Conservation (phyloP, 768 basidiomycete genomes). For the Hortiboletus campestris region DNA sequence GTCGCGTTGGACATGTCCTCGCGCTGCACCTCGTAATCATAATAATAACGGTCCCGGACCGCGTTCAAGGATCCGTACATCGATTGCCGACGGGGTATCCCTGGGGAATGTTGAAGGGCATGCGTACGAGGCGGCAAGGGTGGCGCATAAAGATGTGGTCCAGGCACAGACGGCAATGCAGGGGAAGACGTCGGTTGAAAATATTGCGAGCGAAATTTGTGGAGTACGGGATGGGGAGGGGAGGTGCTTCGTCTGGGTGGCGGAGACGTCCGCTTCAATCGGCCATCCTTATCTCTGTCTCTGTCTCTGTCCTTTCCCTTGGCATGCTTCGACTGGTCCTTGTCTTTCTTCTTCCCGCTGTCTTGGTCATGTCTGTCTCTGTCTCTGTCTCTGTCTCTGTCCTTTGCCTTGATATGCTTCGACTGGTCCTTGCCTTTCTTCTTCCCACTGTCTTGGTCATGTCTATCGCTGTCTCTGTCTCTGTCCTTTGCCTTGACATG, state of each 20-base stretch:
- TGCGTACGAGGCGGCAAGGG: constrained; percentile 6
- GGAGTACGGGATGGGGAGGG: constrained; percentile 13
- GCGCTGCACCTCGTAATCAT: background rate
- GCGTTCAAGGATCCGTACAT: constrained; percentile 11
- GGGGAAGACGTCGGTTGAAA: constrained; percentile 29
- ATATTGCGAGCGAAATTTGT: constrained; percentile 21
- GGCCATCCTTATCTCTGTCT: constrained; percentile 5
- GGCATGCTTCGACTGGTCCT: background rate
- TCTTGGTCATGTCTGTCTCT: no score
- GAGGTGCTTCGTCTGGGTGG: constrained; percentile 2
- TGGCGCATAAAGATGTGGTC: background rate
- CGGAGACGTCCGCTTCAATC: background rate
- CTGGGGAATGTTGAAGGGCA: background rate
- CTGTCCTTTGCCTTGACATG: constrained; percentile 2
- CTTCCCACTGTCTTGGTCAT: constrained; percentile 7
- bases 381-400: constrained; percentile 44
- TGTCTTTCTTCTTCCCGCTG: no score
- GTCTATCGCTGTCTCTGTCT: constrained; percentile 11
- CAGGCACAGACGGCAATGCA: constrained; percentile 27
- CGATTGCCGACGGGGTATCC: constrained; percentile 15
- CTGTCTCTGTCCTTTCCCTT: constrained; percentile 12
- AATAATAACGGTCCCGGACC: background rate
- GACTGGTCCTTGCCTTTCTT: constrained; percentile 10
- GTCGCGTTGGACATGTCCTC: background rate
- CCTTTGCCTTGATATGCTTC: constrained; percentile 29